Conservation (phyloP, 352 stramenopile genomes). For the Phytopythium oedochilum region DNA sequence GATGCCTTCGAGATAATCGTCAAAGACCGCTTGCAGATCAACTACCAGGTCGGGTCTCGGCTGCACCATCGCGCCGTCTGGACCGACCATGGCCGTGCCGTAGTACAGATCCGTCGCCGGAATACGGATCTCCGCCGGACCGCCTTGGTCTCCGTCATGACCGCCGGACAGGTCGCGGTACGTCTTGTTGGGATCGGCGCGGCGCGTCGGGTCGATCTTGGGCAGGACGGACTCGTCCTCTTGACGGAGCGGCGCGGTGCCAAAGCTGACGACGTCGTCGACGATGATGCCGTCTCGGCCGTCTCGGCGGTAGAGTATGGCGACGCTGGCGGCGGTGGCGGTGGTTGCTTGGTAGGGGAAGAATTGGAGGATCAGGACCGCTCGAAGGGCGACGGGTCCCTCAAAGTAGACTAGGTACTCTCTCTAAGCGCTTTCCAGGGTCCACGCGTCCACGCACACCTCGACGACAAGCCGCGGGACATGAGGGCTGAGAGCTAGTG, state of each 20-base stretch:
- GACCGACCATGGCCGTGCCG: not conserved
- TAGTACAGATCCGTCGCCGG: not conserved
- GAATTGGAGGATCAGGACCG: not conserved
- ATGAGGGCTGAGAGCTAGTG: too few species aligned
- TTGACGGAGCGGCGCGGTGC: not conserved
- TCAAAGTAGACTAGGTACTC: not conserved
- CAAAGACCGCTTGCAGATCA: too few species aligned
- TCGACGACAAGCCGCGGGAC: not conserved
- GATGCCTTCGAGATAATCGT: too few species aligned
- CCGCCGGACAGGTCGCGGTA: not conserved
- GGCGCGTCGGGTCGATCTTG: not conserved
- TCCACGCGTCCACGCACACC: not conserved
- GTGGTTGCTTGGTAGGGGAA: not conserved
- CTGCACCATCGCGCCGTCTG: not conserved
- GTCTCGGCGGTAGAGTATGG: not conserved
- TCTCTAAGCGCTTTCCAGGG: not conserved
- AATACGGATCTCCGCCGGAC: not conserved
- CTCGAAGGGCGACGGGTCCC: not conserved
- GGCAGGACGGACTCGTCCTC: not conserved
- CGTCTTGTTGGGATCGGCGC: not conserved
- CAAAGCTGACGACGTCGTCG: not conserved
- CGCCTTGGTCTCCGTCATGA: not conserved
- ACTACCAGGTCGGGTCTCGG: not conserved
- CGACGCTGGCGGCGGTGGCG: not conserved
- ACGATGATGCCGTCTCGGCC: not conserved